These are phyloP conservation scores for Candida yuanshanica DNA, from an alignment of 805 yeast genomes.

Conservation along the genomic window DNA sequence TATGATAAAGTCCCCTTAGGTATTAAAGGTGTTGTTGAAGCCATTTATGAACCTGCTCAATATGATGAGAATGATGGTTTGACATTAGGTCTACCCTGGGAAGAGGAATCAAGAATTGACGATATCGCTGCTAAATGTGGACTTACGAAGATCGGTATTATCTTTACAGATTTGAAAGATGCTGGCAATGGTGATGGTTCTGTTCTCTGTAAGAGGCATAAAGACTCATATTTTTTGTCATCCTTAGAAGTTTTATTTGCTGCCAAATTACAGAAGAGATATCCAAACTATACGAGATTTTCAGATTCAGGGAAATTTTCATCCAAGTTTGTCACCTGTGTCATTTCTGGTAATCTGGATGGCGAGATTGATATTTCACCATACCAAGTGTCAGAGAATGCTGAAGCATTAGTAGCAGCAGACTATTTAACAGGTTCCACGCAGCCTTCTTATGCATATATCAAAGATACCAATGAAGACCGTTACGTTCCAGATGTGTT, in stretches of 20 bases:
- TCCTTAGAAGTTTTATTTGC: constrained; percentile 86
- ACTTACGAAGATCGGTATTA: constrained; percentile 67
- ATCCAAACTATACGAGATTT: constrained; percentile 61
- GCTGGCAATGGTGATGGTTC: constrained; percentile 83
- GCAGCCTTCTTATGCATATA: constrained; percentile 80
- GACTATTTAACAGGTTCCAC: constrained; percentile 84
- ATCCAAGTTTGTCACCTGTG: constrained; percentile 91
- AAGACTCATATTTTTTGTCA: constrained; percentile 82
- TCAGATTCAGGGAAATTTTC: constrained; percentile 62
- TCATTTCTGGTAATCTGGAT: constrained; percentile 78
- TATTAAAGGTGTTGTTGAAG: constrained; percentile 88
- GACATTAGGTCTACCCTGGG: constrained; percentile 49
- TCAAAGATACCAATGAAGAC: constrained; percentile 63
- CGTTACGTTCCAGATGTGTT: constrained; percentile 94
- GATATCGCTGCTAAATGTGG: constrained; percentile 54
- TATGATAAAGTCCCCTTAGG: constrained; percentile 89
- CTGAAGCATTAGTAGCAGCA: constrained; percentile 84
- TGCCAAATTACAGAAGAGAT: constrained; percentile 63
- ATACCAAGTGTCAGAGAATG: constrained; percentile 83
- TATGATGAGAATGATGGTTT: constrained; percentile 81
- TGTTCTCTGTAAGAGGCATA: constrained; percentile 89
- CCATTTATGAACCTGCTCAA: constrained; percentile 92
- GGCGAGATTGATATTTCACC: constrained; percentile 89
- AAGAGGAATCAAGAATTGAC: constrained; percentile 48
- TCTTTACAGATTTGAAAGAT: constrained; percentile 87